phyloP scores from a whole-genome alignment of 2,329 filamentous ascomycete species.

The Endoconidiophora polonica region DNA sequence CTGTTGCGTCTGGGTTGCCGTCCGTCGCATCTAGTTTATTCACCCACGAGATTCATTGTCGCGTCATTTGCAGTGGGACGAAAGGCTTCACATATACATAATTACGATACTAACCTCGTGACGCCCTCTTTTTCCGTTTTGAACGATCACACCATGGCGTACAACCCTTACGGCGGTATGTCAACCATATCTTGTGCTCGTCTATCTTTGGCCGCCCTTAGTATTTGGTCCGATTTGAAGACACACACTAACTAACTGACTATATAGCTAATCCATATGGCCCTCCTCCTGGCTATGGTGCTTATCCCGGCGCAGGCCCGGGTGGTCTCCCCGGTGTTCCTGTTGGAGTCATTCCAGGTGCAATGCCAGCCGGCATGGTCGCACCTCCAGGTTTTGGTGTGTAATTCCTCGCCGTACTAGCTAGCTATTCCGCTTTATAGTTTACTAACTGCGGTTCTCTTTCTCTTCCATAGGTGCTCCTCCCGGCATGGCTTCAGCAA shows the following conservation, averaged over 20 bases:
- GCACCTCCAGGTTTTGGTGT: slow-evolving; percentile 71
- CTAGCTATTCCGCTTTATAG: background rate
- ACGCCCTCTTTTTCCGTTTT: background rate
- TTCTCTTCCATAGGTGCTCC: slow-evolving; percentile 42
- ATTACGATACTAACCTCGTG: background rate
- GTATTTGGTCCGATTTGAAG: too few relatives aligned
- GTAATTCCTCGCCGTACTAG: slow-evolving; percentile 17
- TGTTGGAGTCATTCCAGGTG: slow-evolving; percentile 1
- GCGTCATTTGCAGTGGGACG: too few relatives aligned
- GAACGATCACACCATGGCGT: slow-evolving; percentile 28
- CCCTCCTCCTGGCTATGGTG: slow-evolving; percentile 55
- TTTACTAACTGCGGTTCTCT: slow-evolving; percentile 8
- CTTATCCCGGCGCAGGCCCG: slow-evolving; percentile 49
- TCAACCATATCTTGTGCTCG: slow-evolving; percentile 7
- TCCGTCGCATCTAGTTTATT: too few relatives aligned
- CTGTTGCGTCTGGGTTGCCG: too few relatives aligned
- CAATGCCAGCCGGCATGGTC: slow-evolving; percentile 23
- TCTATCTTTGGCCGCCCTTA: background rate
- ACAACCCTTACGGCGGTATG: slow-evolving; percentile 44
- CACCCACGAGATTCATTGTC: too few relatives aligned
- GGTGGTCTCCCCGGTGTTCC: slow-evolving; percentile 49
- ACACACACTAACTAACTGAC: too few relatives aligned
- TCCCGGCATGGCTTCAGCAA: slow-evolving; percentile 64
- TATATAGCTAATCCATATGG: background rate
- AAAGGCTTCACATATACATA: too few relatives aligned